Evolutionary conservation across 495 filamentous ascomycete genomes (phyloP).

Genomic region (Xanthoparmelia taractica): DNA sequence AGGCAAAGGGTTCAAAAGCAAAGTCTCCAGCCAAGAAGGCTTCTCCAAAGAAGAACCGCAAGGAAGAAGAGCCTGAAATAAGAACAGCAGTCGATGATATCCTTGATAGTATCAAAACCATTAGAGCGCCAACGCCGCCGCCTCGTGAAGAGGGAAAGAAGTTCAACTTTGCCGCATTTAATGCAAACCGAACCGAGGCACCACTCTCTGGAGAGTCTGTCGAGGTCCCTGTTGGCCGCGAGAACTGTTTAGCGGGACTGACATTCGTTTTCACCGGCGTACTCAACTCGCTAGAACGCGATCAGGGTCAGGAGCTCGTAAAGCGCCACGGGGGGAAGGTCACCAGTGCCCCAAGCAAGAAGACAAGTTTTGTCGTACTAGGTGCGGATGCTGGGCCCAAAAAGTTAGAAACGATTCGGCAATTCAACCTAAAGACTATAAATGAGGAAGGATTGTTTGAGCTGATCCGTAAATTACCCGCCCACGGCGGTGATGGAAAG

Average conservation of each 20-base stretch:
- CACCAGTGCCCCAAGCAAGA: slow-evolving; percentile 74
- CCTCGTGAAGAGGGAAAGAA: slow-evolving; percentile 52
- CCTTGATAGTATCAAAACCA: slow-evolving; percentile 74
- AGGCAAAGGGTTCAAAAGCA: slow-evolving; percentile 34
- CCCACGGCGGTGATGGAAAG: slow-evolving; percentile 76
- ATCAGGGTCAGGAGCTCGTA: slow-evolving; percentile 80
- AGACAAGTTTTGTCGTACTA: slow-evolving; percentile 88
- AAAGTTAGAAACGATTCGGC: slow-evolving; percentile 80
- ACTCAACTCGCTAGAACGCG: slow-evolving; percentile 66
- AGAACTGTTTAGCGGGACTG: slow-evolving; percentile 88
- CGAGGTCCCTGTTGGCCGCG: slow-evolving; percentile 74
- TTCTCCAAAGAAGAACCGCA: slow-evolving; percentile 30
- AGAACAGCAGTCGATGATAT: slow-evolving; percentile 67
- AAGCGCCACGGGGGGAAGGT: slow-evolving; percentile 92
- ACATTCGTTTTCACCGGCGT: slow-evolving; percentile 96
- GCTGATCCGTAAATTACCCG: slow-evolving; percentile 74
- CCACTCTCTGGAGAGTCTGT: slow-evolving; percentile 54
- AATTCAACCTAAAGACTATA: slow-evolving; percentile 76
- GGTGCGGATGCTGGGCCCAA: slow-evolving; percentile 86
- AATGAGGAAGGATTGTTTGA: slow-evolving; percentile 87
- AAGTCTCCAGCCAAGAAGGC: slow-evolving; percentile 34
- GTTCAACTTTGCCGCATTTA: slow-evolving; percentile 58
- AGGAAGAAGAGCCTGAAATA: slow-evolving; percentile 57
- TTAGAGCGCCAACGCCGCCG: slow-evolving; percentile 76
- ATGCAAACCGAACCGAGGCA: slow-evolving; percentile 43